Evolutionary conservation across 148 eudicot genomes (phyloP).

Genomic region (Rhododendron griersonianum): DNA sequence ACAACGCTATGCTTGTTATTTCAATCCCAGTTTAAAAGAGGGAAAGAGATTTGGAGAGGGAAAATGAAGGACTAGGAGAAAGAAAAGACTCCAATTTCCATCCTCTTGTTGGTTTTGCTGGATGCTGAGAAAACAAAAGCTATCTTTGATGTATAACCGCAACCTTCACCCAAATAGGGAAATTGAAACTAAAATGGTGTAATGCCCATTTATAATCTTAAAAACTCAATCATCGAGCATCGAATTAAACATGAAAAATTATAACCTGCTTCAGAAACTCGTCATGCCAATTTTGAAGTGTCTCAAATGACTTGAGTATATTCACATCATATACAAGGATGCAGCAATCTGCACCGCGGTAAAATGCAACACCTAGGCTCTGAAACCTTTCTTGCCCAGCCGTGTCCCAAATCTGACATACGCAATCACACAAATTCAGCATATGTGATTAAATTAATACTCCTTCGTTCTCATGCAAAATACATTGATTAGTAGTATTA

Average conservation of each 20-base stretch:
- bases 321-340: slow-evolving; percentile 57
- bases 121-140: not conserved
- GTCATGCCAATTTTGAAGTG: slow-evolving; percentile 51
- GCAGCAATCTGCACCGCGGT: slow-evolving; percentile 62
- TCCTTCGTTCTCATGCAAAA: not conserved
- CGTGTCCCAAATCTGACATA: slow-evolving; percentile 51
- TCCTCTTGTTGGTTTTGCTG: not conserved
- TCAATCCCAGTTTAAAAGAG: not conserved
- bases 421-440: not conserved
- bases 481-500: not conserved
- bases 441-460: not conserved
- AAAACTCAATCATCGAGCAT: not conserved
- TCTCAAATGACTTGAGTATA: slow-evolving; percentile 36
- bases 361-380: slow-evolving; percentile 57
- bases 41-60: not conserved
- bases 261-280: slow-evolving; percentile 51
- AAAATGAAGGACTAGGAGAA: not conserved
- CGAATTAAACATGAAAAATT: not conserved
- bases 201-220: not conserved
- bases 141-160: not conserved
- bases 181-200: not conserved
- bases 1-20: not conserved
- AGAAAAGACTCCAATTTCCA: not conserved
- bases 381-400: slow-evolving; percentile 71
- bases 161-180: not conserved